Conservation (phyloP, 345 rosid species). For the Linum tenue region DNA sequence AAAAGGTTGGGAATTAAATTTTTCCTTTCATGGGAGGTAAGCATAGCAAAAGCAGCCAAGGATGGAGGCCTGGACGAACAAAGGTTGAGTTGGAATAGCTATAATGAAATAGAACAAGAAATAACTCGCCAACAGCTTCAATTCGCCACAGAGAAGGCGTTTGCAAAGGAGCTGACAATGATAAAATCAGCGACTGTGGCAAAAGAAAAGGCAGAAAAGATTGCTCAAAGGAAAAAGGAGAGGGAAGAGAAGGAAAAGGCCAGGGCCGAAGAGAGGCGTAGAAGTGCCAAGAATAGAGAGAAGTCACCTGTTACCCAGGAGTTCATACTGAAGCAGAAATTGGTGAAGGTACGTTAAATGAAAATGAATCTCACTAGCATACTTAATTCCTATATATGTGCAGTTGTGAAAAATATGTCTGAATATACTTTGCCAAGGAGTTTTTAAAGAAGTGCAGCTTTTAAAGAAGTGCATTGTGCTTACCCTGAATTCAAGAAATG, state of each 20-base stretch:
- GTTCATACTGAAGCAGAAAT: slow-evolving; percentile 41
- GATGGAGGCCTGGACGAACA: slow-evolving; percentile 48
- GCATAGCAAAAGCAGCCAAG: slow-evolving; percentile 59
- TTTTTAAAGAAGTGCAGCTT: too few species aligned
- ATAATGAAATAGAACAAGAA: slow-evolving; percentile 43
- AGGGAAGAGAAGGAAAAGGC: slow-evolving; percentile 30
- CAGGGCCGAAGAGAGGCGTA: slow-evolving; percentile 30
- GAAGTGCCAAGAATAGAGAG: slow-evolving; percentile 20
- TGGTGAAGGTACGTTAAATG: slow-evolving; percentile 42
- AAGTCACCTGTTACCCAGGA: slow-evolving; percentile 17
- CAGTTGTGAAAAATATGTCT: too few species aligned
- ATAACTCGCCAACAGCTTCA: slow-evolving; percentile 35
- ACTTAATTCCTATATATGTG: too few species aligned
- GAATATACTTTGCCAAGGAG: too few species aligned
- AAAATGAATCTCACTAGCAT: neutral
- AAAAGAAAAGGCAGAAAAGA: slow-evolving; percentile 41
- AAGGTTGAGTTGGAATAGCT: slow-evolving; percentile 69
- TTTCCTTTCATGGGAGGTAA: slow-evolving; percentile 38
- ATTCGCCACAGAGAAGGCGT: slow-evolving; percentile 35
- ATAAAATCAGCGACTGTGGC: slow-evolving; percentile 38
- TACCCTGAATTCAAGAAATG: too few species aligned
- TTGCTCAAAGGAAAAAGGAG: slow-evolving; percentile 49
- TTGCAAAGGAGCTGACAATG: slow-evolving; percentile 37
- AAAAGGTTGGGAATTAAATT: slow-evolving; percentile 40
- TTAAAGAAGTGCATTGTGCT: too few species aligned